These are phyloP conservation scores for Dictyostelium capitatum DNA, from an alignment of 78 protist genomes.

Conservation along the genomic window DNA sequence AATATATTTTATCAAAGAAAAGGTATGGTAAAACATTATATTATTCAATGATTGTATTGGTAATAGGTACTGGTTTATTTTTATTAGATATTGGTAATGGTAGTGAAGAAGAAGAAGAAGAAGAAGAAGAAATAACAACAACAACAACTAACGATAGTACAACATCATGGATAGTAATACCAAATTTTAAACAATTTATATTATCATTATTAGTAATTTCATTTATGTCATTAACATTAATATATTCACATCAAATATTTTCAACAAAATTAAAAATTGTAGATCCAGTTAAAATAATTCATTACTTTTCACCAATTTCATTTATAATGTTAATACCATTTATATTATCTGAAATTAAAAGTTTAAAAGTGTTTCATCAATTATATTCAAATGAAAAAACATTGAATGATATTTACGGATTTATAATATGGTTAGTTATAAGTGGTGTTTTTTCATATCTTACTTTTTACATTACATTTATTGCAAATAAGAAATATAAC, in stretches of 20 bases:
- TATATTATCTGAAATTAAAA: background rate
- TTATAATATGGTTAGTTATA: background rate
- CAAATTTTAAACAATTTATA: constrained; percentile 11
- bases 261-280: background rate
- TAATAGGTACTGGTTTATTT: background rate
- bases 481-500: constrained; percentile 11
- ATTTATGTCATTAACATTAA: constrained; percentile 1
- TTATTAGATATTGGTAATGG: background rate
- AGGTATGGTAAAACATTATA: constrained; percentile 10
- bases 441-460: constrained; percentile 3
- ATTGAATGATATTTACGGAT: background rate
- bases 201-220: background rate
- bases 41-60: background rate
- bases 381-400: background rate
- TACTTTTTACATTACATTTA: constrained; percentile 12
- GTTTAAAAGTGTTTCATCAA: background rate
- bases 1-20: background rate
- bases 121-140: too few species aligned
- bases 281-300: background rate
- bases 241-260: background rate
- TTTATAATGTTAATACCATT: background rate
- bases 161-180: background rate
- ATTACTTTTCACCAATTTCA: constrained; percentile 1
- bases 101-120: too few species aligned
- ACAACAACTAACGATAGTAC: too few species aligned